Base-by-base conservation (phyloP, 805 yeast species). In the Teunomyces kruisii region DNA sequence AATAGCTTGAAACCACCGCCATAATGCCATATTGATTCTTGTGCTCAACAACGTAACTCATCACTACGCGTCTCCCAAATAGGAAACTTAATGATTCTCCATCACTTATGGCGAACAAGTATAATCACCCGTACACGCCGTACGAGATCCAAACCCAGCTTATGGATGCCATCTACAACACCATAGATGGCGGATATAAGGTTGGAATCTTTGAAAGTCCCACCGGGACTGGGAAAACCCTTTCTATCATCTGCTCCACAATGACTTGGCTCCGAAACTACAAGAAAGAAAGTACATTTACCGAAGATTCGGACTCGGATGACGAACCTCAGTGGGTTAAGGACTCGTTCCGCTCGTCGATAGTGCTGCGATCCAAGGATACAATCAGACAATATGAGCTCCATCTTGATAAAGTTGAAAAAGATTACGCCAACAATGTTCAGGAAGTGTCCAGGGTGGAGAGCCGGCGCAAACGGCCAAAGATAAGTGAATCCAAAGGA, bases 191-290 rank as follows among this genome's bases (percentile, higher is more conserved):
- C 14, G 70, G 73, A 9, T 77, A 72, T 55, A 88, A 86, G 58
- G 70, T 91, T 2, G 96, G 95, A 0, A 72, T 91, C 1, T 84
- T 91, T 56, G 97, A 91, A 60, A 84, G 94, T 46, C 98, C 98
- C 0, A 91, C 98, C 0, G 98, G 98, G 6, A 88, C 91, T 1
- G 97, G 98, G 2, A 91, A 91, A 63, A 90, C 97, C 0, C 68
- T 92, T 2, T 88, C 96, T 0, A 65, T 91, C 38, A 86, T 92
- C 3, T 92, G 97, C 59, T 80, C 95, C 0, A 72, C 92, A 0
- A 75, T 91, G 78, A 80, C 91, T 0, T 91, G 96, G 96, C 68
- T 91, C 28, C 62, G 92, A 45, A 72, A 79, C 15, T 64, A 75
- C 50, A 78, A 79, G 48, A 54, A 58, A 15, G 52, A 44, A 12